Evolutionary conservation across 352 stramenopile species (phyloP).

Genomic region (Globisporangium ultimum): DNA sequence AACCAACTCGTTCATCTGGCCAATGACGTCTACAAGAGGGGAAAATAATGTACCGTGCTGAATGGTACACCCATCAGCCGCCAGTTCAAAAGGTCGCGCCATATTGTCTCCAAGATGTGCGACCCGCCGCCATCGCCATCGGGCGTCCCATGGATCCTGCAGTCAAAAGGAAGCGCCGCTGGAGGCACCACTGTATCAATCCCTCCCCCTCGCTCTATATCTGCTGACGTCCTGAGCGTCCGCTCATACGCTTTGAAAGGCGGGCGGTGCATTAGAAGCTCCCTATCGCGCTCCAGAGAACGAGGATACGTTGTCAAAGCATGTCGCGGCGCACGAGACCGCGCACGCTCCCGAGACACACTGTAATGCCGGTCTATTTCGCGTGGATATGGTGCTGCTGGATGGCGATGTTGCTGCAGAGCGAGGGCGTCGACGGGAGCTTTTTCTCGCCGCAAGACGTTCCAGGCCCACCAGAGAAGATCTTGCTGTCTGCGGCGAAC

Average conservation of each 20-base stretch:
- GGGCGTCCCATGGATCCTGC: not conserved
- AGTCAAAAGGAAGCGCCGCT: not conserved
- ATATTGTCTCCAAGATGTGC: not conserved
- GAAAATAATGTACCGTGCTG: not conserved
- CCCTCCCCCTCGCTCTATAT: too few relatives aligned
- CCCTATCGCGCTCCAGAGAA: too few relatives aligned
- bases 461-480: conserved; percentile 51
- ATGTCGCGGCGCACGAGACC: too few relatives aligned
- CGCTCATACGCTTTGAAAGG: too few relatives aligned
- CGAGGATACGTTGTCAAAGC: not conserved
- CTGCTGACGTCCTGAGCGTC: too few relatives aligned
- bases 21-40: too few relatives aligned
- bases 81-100: conserved; percentile 1
- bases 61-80: not conserved
- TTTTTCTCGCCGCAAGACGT: conserved; percentile 67
- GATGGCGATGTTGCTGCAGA: not conserved
- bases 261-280: too few relatives aligned
- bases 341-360: too few relatives aligned
- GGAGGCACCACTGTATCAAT: not conserved
- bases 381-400: conserved; percentile 13
- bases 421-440: conserved; percentile 12
- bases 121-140: not conserved
- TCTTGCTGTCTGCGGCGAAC: conserved; percentile 45
- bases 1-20: too few relatives aligned
- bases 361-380: not conserved